Evolutionary conservation across 2,329 filamentous ascomycete genomes (phyloP).

Genomic region (Ophiostoma ulmi): DNA sequence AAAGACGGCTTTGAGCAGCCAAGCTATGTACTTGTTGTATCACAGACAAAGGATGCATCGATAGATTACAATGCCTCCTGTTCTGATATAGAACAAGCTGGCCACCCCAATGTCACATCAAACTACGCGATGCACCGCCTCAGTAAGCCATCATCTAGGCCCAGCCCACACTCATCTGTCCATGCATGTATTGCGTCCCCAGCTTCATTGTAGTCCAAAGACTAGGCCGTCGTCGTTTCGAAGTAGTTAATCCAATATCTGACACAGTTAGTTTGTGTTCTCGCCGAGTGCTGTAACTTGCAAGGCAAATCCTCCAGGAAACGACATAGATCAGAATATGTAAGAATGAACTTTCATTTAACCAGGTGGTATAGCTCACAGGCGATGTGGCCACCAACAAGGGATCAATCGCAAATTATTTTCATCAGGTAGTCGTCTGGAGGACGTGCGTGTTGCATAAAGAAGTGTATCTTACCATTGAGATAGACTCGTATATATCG

Average conservation of each 20-base stretch:
- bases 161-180: background rate
- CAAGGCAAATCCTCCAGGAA: slow-evolving; percentile 12
- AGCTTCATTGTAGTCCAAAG: background rate
- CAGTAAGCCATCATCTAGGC: background rate
- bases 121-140: background rate
- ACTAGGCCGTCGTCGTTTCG: background rate
- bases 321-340: slow-evolving; percentile 69
- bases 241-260: background rate
- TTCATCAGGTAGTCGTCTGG: slow-evolving; percentile 58
- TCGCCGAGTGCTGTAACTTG: background rate
- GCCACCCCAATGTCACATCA: background rate
- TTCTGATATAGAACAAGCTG: too few relatives aligned
- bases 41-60: too few relatives aligned
- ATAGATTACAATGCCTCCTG: too few relatives aligned
- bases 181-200: too few relatives aligned
- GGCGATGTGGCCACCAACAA: slow-evolving; percentile 72
- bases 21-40: too few relatives aligned
- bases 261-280: slow-evolving; percentile 6
- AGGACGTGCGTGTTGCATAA: background rate
- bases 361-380: slow-evolving; percentile 66
- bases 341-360: slow-evolving; percentile 83
- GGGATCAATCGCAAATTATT: slow-evolving; percentile 94
- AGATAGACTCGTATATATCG: background rate
- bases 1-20: too few relatives aligned
- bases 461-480: slow-evolving; percentile 21